Base-by-base conservation (phyloP, 108 stramenopile genomes). In the Skeletonema tropicum region DNA sequence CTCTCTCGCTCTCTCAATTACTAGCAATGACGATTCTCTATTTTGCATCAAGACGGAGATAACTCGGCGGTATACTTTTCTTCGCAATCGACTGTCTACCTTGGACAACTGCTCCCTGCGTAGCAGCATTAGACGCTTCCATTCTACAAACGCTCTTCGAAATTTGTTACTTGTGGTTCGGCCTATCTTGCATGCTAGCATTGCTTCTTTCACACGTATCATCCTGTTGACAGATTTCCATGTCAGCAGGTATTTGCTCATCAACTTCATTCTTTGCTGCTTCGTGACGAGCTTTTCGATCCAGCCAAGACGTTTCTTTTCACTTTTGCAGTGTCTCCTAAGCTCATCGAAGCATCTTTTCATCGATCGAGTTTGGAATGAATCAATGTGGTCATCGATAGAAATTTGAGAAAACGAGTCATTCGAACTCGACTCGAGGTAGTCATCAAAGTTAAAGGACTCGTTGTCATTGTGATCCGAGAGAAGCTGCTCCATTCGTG, bases 301-400 rank as follows among this genome's bases (percentile, higher is more conserved):
- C 74, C 65, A 64, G 12, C 33, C 29, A 31, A 75, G 38, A 21
- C 74, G 65, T 42, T 67, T 75, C 57, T 75, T 66, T 60, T 75
- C 74, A 12, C 31, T 23, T 14, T 46, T 59, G 30, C 41, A 45
- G 15, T 67, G 17, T 14, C 10, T 32, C 35, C 17, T 3, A 8
- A 66, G 36, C 13, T 23, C 14, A 21, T 62, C 25, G 3, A 75
- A 46, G 23, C 65, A 66, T 19, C 23, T 33, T 17, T 59, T 31
- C 57, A 23, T 52, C 13, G 30, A 14, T 31, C n/a, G 39, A 41
- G 32, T 67, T 0, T 3, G 14, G 15, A n/a, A n/a, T 45, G 15
- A 5, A 0, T 1, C 5, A 15, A n/a, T n/a, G n/a, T n/a, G 14
- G 15, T 45, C 42, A 45, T 45, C 15, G 15, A 15, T 11, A n/a